Percentiles rank a stretch among this genome's conserved stretches.
Evolutionary conservation across 176 grass and related monocot genomes (phyloP).

Genomic region (Ensete ventricosum): DNA sequence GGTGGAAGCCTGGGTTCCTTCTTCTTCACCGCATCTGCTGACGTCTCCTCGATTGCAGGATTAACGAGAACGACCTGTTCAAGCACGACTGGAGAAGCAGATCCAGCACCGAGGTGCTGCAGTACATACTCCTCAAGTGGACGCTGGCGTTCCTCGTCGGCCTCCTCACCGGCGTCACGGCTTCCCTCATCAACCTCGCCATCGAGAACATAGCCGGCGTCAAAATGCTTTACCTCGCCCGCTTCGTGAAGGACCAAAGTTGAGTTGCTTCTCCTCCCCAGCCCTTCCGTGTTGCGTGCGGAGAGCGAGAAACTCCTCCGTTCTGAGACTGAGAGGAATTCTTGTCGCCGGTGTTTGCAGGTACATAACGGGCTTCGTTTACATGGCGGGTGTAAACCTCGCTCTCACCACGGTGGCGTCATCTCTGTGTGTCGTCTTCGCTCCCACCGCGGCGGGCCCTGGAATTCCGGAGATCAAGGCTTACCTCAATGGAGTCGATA

Average conservation of each 20-base stretch:
- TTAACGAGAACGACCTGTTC: slow-evolving; percentile 91
- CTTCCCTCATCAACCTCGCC: slow-evolving; percentile 82
- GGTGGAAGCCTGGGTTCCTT: no score
- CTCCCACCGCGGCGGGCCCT: slow-evolving; percentile 84
- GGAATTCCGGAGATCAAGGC: slow-evolving; percentile 99
- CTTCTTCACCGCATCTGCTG: neutral
- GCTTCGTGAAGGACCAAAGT: slow-evolving; percentile 53
- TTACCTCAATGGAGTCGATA: slow-evolving; percentile 95
- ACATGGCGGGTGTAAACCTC: slow-evolving; percentile 67
- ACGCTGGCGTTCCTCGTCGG: slow-evolving; percentile 77
- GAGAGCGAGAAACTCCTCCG: neutral
- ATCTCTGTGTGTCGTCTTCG: slow-evolving; percentile 76
- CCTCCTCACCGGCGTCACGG: slow-evolving; percentile 74
- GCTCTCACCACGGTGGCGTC: slow-evolving; percentile 52
- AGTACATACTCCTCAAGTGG: slow-evolving; percentile 91
- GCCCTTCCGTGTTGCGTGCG: neutral
- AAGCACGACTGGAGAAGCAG: slow-evolving; percentile 97
- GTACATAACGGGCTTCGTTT: slow-evolving; percentile 69
- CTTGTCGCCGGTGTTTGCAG: neutral
- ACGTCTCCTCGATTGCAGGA: slow-evolving; percentile 28
- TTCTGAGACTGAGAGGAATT: slow-evolving; percentile 2
- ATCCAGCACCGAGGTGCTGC: slow-evolving; percentile 73
- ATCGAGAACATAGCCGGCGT: slow-evolving; percentile 92
- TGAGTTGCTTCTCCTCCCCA: slow-evolving; percentile 11
- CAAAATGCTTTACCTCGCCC: slow-evolving; percentile 72